phyloP scores from a whole-genome alignment of 208 protist species.

The Acanthamoeba castellanii region DNA sequence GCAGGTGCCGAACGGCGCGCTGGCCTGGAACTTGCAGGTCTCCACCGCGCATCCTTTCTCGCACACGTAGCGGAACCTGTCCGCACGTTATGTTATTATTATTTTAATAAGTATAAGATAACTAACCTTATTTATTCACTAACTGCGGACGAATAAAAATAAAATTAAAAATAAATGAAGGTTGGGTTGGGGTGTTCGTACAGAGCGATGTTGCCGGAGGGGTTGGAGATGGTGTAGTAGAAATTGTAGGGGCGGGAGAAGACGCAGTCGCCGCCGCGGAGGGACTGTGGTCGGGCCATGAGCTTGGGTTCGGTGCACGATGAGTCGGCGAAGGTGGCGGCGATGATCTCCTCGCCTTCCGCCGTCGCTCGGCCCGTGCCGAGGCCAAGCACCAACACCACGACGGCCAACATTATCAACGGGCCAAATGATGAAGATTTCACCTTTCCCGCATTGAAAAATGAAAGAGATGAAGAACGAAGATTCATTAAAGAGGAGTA shows the following conservation, averaged over 20 bases:
- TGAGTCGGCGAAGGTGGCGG: background rate
- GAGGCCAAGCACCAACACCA: too few relatives aligned
- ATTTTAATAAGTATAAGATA: too few relatives aligned
- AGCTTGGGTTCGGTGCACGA: background rate
- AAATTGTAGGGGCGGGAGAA: background rate
- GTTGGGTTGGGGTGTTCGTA: too few relatives aligned
- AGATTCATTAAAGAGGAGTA: too few relatives aligned
- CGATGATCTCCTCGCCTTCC: background rate
- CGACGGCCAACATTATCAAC: too few relatives aligned
- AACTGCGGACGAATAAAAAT: background rate
- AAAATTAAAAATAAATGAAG: background rate
- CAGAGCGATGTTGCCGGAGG: background rate
- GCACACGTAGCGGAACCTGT: background rate
- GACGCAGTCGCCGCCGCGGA: background rate
- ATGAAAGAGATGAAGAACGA: too few relatives aligned
- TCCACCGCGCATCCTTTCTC: background rate
- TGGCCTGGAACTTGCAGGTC: background rate
- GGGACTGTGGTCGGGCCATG: background rate
- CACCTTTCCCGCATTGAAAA: too few relatives aligned
- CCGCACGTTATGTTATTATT: too few relatives aligned
- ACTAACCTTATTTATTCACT: too few relatives aligned
- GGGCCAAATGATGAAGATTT: too few relatives aligned
- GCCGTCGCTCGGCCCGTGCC: too few relatives aligned
- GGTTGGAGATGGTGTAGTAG: background rate
- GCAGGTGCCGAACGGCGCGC: background rate